phyloP scores from a whole-genome alignment of 23 red algal species.

The Cyanidium caldarium region DNA sequence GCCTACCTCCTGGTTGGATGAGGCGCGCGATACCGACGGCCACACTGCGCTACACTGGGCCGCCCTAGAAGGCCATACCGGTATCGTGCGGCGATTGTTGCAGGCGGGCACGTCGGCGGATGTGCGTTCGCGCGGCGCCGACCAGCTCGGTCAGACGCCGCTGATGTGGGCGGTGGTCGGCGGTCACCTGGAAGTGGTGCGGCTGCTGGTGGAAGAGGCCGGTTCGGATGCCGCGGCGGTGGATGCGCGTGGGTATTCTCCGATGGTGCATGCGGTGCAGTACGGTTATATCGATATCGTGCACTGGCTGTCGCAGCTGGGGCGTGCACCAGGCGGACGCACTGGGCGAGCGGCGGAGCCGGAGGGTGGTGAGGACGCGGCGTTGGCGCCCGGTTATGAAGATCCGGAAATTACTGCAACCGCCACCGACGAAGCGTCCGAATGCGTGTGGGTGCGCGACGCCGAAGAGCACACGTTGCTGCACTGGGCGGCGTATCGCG shows the following conservation, averaged over 20 bases:
- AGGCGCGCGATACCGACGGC: not conserved
- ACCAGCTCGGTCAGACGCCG: slow-evolving; percentile 6
- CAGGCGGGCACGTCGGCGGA: not conserved
- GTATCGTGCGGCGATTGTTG: not conserved
- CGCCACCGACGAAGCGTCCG: no score
- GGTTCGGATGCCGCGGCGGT: not conserved
- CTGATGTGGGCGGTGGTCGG: slow-evolving; percentile 4
- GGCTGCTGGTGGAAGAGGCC: not conserved
- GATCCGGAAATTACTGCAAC: no score
- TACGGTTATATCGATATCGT: not conserved
- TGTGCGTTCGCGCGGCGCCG: not conserved
- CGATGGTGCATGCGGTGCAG: slow-evolving; percentile 1
- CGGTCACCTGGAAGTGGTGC: not conserved
- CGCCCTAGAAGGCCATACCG: not conserved
- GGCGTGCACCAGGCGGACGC: no score
- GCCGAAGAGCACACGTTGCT: slow-evolving; percentile 1
- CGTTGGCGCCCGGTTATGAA: not conserved
- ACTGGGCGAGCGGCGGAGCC: not conserved
- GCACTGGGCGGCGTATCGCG: slow-evolving; percentile 4
- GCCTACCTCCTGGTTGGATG: no score
- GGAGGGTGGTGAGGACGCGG: not conserved
- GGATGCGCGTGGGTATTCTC: not conserved
- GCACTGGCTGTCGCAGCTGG: not conserved
- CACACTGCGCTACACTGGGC: slow-evolving; percentile 5
- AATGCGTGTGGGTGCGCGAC: not conserved